Conservation (phyloP, 169 alveolate species). For the Cryptosporidium bovis region DNA sequence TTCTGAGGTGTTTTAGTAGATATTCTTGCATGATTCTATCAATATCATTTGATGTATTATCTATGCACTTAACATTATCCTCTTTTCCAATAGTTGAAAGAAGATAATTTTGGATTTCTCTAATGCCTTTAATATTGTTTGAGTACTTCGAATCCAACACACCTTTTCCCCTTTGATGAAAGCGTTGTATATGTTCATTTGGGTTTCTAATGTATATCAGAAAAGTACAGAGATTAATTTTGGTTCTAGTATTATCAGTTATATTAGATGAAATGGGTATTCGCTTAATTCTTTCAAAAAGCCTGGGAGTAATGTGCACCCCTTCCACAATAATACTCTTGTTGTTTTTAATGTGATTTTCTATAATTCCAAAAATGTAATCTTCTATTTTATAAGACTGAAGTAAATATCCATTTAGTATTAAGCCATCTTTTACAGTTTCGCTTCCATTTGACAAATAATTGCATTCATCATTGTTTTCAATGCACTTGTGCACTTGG, state of each 20-base stretch:
- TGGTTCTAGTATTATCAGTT: too few species aligned
- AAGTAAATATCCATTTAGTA: conserved; percentile 80
- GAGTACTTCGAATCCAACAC: conserved; percentile 27
- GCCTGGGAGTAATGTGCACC: conserved; percentile 84
- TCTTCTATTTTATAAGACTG: conserved; percentile 81
- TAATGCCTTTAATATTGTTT: conserved; percentile 17
- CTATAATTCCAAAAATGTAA: conserved; percentile 81
- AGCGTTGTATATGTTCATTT: conserved; percentile 47
- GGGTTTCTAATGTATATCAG: conserved; percentile 35
- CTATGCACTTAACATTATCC: conserved; percentile 9
- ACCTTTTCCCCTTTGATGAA: conserved; percentile 68
- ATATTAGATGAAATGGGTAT: conserved; percentile 11
- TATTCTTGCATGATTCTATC: conserved; percentile 23
- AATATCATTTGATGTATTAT: conserved; percentile 62
- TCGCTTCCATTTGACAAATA: background rate
- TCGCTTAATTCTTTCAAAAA: conserved; percentile 80
- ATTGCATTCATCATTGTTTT: background rate
- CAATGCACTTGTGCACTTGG: conserved; percentile 45
- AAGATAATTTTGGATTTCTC: conserved; percentile 46
- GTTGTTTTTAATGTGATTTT: conserved; percentile 72
- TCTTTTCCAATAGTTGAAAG: background rate
- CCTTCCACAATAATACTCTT: conserved; percentile 86
- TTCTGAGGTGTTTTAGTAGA: conserved; percentile 15
- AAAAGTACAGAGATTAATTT: conserved; percentile 25
- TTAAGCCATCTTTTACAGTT: conserved; percentile 39